Conservation (phyloP, 306 rosid species). For the Begonia peltatifolia region DNA sequence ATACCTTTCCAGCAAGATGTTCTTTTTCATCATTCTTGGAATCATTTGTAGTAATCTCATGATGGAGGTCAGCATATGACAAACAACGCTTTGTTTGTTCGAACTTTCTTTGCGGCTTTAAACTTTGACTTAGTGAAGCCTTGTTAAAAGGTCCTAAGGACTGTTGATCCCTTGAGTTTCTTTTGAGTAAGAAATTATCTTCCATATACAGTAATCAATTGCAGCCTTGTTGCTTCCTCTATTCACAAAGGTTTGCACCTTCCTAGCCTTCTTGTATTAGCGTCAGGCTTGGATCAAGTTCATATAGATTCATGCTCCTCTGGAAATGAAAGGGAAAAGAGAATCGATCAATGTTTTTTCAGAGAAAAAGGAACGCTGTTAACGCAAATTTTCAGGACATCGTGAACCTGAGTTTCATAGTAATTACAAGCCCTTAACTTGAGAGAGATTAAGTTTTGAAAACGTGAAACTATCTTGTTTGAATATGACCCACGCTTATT, state of each 20-base stretch:
- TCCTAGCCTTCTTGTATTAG: conserved; percentile 7
- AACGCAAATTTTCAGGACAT: too few species aligned
- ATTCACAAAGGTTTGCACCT: conserved; percentile 12
- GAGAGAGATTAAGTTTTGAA: too few species aligned
- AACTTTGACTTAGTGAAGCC: conserved; percentile 14
- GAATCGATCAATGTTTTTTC: background rate
- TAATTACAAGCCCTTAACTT: too few species aligned
- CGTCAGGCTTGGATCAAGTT: conserved; percentile 1
- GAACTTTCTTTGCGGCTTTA: conserved; percentile 24
- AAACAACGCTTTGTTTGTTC: conserved; percentile 25
- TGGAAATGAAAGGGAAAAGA: background rate
- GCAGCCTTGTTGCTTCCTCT: conserved; percentile 2
- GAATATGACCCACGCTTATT: too few species aligned
- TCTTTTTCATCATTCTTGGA: conserved; percentile 27
- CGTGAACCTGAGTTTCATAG: too few species aligned
- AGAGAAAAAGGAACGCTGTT: too few species aligned
- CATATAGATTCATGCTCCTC: background rate
- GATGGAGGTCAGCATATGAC: conserved; percentile 43
- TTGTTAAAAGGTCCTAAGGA: conserved; percentile 17
- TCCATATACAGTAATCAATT: conserved; percentile 28
- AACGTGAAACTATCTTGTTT: too few species aligned
- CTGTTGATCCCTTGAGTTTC: conserved; percentile 16
- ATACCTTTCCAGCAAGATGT: conserved; percentile 19
- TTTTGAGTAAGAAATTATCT: conserved; percentile 14
- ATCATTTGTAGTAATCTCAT: conserved; percentile 16